Percentiles rank a stretch among this genome's conserved stretches.
phyloP scores from a whole-genome alignment of 768 basidiomycete species.

The Boletus rubropictus region DNA sequence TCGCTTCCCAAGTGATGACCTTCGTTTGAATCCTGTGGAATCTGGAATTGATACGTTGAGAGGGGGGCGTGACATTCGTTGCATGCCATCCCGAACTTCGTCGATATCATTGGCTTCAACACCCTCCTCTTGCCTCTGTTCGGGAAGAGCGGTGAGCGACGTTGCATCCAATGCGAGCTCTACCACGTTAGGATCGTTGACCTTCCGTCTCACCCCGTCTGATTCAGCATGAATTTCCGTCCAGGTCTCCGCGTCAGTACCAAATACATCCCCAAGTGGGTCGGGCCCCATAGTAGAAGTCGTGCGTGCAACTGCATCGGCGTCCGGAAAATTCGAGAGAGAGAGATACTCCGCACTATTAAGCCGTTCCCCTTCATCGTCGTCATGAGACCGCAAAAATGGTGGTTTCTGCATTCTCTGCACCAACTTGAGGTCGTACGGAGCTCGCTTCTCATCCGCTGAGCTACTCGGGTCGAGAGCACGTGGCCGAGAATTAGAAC shows the following conservation, averaged over 20 bases:
- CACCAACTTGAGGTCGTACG: slow-evolving; percentile 47
- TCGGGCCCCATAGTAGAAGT: slow-evolving; percentile 36
- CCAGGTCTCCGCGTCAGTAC: slow-evolving; percentile 62
- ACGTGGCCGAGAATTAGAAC: slow-evolving; percentile 20
- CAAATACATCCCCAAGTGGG: slow-evolving; percentile 58
- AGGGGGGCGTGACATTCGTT: slow-evolving; percentile 36
- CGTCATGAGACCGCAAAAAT: slow-evolving; percentile 23
- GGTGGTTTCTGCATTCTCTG: slow-evolving; percentile 42
- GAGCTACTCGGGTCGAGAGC: slow-evolving; percentile 19
- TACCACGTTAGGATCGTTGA: slow-evolving; percentile 40
- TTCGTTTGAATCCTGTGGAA: slow-evolving; percentile 31
- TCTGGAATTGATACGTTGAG: slow-evolving; percentile 37
- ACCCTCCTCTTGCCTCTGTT: slow-evolving; percentile 24
- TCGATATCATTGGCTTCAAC: slow-evolving; percentile 31
- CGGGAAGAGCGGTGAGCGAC: slow-evolving; percentile 28
- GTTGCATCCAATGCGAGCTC: slow-evolving; percentile 48
- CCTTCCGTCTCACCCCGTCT: slow-evolving; percentile 22
- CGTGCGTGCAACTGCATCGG: slow-evolving; percentile 36
- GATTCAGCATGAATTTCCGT: slow-evolving; percentile 42
- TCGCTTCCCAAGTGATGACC: slow-evolving; percentile 36
- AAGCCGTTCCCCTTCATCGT: slow-evolving; percentile 28
- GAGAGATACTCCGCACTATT: slow-evolving; percentile 23
- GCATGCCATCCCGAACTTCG: slow-evolving; percentile 34
- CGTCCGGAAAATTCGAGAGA: slow-evolving; percentile 25
- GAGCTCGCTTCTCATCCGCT: slow-evolving; percentile 32